Conservation (phyloP, 169 alveolate genomes). For the Plasmodium gonderi region DNA sequence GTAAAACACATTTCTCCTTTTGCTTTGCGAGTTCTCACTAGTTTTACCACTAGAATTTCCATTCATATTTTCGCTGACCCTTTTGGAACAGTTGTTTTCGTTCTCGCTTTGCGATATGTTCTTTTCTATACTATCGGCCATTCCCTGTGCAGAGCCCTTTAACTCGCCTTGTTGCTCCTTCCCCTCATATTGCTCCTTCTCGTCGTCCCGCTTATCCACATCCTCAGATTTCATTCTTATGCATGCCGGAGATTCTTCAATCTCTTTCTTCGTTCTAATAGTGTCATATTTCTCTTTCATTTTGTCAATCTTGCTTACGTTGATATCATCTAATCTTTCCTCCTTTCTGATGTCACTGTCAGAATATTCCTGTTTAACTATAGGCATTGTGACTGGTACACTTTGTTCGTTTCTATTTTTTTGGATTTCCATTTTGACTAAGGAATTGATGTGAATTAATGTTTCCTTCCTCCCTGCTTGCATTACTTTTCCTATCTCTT, state of each 20-base stretch:
- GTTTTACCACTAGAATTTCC: neutral
- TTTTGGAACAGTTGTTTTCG: no score
- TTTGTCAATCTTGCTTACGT: neutral
- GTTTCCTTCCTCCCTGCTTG: neutral
- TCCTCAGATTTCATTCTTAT: neutral
- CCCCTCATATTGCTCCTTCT: neutral
- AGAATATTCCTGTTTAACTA: neutral
- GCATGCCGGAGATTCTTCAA: neutral
- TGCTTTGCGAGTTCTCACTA: neutral
- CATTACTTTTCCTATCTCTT: neutral
- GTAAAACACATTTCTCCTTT: conserved; percentile 16
- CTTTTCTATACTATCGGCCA: no score
- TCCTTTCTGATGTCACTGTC: neutral
- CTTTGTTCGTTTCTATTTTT: neutral
- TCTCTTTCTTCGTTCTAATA: neutral
- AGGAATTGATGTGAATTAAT: neutral
- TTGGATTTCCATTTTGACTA: neutral
- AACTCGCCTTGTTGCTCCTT: neutral
- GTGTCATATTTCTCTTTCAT: neutral
- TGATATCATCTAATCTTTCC: neutral
- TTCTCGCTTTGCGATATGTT: no score
- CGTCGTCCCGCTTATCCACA: neutral
- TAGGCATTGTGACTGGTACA: neutral
- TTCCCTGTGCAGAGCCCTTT: no score
- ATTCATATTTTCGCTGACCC: no score